Evolutionary conservation across 441 rosid genomes (phyloP).

Genomic region (Viola pubescens): DNA sequence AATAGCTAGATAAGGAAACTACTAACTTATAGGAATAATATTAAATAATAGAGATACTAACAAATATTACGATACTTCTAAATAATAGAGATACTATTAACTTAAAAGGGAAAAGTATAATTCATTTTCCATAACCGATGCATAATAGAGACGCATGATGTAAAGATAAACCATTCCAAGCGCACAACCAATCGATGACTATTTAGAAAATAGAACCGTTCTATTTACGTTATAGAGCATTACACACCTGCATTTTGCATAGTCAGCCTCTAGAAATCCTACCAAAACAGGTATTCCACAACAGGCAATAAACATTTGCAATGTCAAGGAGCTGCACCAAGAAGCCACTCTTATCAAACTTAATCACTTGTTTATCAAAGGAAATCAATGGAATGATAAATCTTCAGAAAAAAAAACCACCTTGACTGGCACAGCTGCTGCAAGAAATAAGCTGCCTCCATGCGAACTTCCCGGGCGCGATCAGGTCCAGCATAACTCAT

Average conservation of each 20-base stretch:
- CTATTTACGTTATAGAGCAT: neutral
- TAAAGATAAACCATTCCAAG: no score
- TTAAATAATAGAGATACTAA: no score
- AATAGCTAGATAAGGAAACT: no score
- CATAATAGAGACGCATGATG: no score
- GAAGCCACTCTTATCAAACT: conserved; percentile 24
- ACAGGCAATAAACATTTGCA: conserved; percentile 98
- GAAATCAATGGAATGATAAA: conserved; percentile 8
- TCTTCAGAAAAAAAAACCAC: conserved; percentile 30
- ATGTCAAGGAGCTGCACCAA: conserved; percentile 67
- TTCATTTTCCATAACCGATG: no score
- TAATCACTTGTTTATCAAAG: conserved; percentile 15
- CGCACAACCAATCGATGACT: no score
- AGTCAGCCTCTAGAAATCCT: conserved; percentile 94
- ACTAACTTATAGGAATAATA: no score
- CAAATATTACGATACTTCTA: no score
- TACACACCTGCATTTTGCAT: conserved; percentile 81
- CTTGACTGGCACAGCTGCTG: conserved; percentile 99
- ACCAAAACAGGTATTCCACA: conserved; percentile 91
- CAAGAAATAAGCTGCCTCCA: conserved; percentile 89
- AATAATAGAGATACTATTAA: no score
- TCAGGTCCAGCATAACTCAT: conserved; percentile 70
- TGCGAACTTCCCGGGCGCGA: conserved; percentile 81
- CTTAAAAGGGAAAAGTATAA: no score
- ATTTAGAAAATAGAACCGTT: neutral